A percentile compares a stretch with the other conserved stretches of the same genome.
Evolutionary conservation across 1,284 basidiomycete species (phyloP).

Genomic region (Fereydounia khargensis): DNA sequence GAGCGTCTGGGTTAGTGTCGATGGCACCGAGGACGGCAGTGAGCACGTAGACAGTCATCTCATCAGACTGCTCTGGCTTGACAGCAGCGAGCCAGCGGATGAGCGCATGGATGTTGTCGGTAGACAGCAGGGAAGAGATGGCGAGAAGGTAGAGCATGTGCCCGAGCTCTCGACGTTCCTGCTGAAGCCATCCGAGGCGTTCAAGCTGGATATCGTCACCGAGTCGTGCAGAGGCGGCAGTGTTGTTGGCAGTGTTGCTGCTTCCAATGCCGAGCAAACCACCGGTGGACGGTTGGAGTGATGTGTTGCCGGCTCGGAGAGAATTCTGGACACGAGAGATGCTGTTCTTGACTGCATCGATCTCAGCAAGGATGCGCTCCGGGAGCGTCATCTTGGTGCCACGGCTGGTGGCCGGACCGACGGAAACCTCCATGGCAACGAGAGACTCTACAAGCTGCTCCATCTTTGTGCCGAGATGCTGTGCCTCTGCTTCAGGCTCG

Average conservation of each 20-base stretch:
- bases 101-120: slow-evolving; percentile 30
- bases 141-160: slow-evolving; percentile 51
- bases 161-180: slow-evolving; percentile 47
- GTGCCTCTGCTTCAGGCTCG: slow-evolving; percentile 31
- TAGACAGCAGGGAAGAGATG: slow-evolving; percentile 38
- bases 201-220: slow-evolving; percentile 51
- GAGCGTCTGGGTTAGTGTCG: slow-evolving; percentile 64
- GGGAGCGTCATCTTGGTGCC: slow-evolving; percentile 21
- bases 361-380: slow-evolving; percentile 31
- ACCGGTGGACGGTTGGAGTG: slow-evolving; percentile 12
- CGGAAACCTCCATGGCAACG: slow-evolving; percentile 19
- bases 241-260: slow-evolving; percentile 7
- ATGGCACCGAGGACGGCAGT: slow-evolving; percentile 69
- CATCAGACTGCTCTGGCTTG: slow-evolving; percentile 33
- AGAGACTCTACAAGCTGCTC: slow-evolving; percentile 44
- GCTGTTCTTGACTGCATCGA: slow-evolving; percentile 27
- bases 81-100: slow-evolving; percentile 34
- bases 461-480: slow-evolving; percentile 44
- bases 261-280: slow-evolving; percentile 27
- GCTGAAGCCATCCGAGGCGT: slow-evolving; percentile 41
- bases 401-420: slow-evolving; percentile 4
- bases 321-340: slow-evolving; percentile 24
- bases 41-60: slow-evolving; percentile 70
- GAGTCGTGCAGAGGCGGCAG: slow-evolving; percentile 9
- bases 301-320: slow-evolving; percentile 17